Evolutionary conservation across 169 alveolate genomes (phyloP).

Genomic region (Toxoplasma gondii): DNA sequence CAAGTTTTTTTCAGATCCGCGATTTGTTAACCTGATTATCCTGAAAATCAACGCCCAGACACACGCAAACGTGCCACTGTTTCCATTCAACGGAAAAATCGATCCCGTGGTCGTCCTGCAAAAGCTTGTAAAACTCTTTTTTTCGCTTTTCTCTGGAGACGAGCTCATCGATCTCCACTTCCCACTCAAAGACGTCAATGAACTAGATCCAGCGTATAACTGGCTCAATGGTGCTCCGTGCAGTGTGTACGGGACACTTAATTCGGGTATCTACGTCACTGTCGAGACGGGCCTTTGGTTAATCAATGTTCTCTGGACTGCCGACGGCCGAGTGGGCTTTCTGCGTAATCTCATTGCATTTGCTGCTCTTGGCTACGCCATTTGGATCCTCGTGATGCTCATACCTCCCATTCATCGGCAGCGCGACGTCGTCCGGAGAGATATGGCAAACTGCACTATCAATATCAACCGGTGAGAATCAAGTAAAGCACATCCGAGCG

Average conservation of each 20-base stretch:
- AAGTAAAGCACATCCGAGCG: no score
- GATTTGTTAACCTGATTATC: background rate
- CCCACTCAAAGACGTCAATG: background rate
- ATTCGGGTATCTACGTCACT: background rate
- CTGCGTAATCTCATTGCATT: constrained; percentile 56
- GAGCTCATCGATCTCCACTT: background rate
- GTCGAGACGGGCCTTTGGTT: constrained; percentile 58
- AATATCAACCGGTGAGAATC: constrained; percentile 51
- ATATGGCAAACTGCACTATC: constrained; percentile 54
- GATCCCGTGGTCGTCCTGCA: background rate
- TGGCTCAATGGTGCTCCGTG: constrained; percentile 59
- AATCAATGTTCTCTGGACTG: constrained; percentile 46
- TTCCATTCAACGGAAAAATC: background rate
- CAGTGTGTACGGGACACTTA: constrained; percentile 49
- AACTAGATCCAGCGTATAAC: background rate
- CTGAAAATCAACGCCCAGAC: background rate
- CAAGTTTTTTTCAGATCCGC: background rate
- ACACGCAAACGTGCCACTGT: background rate
- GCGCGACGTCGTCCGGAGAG: constrained; percentile 55
- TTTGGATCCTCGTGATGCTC: constrained; percentile 51
- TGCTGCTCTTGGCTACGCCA: constrained; percentile 51
- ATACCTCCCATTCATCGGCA: constrained; percentile 59
- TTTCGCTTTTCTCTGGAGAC: background rate
- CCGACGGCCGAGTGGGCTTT: constrained; percentile 53
- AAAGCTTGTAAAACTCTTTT: background rate